Evolutionary conservation across 345 rosid species (phyloP).

Genomic region (Capsella bursapastoris): DNA sequence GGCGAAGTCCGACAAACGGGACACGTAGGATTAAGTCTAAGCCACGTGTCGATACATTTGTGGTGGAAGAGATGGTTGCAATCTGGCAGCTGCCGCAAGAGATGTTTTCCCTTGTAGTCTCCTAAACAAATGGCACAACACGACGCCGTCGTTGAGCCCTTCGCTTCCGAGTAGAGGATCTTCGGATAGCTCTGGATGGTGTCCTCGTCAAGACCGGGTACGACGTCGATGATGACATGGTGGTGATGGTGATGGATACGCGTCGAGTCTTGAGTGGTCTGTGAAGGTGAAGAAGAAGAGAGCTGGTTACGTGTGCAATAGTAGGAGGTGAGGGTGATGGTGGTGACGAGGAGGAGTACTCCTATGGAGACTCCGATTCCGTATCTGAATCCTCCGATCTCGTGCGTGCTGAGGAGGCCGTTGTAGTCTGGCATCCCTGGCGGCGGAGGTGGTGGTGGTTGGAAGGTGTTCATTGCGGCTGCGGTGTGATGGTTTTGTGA

Average conservation of each 20-base stretch:
- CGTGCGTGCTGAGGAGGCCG: slow-evolving; percentile 39
- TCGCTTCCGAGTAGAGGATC: slow-evolving; percentile 70
- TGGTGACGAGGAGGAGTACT: slow-evolving; percentile 56
- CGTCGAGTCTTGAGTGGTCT: slow-evolving; percentile 16
- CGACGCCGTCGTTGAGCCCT: slow-evolving; percentile 52
- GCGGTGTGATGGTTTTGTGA: neutral
- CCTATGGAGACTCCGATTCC: slow-evolving; percentile 63
- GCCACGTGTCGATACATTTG: slow-evolving; percentile 91
- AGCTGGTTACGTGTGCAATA: slow-evolving; percentile 52
- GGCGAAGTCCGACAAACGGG: slow-evolving; percentile 87
- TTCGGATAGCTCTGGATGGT: slow-evolving; percentile 76
- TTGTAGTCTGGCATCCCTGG: slow-evolving; percentile 26
- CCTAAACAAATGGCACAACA: slow-evolving; percentile 88
- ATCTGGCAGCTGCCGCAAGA: slow-evolving; percentile 68
- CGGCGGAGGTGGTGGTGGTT: slow-evolving; percentile 40
- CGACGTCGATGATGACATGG: slow-evolving; percentile 46
- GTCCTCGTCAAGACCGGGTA: slow-evolving; percentile 70
- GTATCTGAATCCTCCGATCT: slow-evolving; percentile 55
- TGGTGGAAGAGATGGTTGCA: slow-evolving; percentile 79
- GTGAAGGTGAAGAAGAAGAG: slow-evolving; percentile 37
- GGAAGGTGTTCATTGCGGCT: slow-evolving; percentile 35
- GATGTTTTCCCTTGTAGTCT: slow-evolving; percentile 67
- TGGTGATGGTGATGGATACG: slow-evolving; percentile 33
- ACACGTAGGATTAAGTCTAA: slow-evolving; percentile 74
- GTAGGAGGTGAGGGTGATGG: slow-evolving; percentile 58